phyloP scores from a whole-genome alignment of 192 early-diverging fungal species.

The Haplosporangium gracile region DNA sequence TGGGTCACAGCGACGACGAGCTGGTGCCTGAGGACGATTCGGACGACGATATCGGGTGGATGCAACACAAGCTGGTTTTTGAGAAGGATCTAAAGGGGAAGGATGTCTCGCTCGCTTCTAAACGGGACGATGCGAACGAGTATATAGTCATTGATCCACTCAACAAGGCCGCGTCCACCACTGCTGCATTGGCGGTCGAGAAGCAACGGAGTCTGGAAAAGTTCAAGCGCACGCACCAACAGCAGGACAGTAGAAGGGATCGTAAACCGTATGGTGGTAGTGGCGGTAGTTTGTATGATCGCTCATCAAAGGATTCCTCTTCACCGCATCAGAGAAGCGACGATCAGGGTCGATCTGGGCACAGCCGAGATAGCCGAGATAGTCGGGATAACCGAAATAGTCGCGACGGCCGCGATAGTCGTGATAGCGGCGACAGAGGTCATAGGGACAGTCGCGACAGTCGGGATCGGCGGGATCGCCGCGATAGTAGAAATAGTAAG shows the following conservation, averaged over 20 bases:
- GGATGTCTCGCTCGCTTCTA: constrained; percentile 62
- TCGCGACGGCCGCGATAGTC: background rate
- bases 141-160: constrained; percentile 80
- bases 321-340: constrained; percentile 15
- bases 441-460: constrained; percentile 3
- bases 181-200: constrained; percentile 42
- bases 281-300: constrained; percentile 13
- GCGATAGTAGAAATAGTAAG: background rate
- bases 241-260: background rate
- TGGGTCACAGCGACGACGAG: constrained; percentile 37
- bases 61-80: constrained; percentile 83
- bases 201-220: constrained; percentile 45
- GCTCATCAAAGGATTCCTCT: constrained; percentile 12
- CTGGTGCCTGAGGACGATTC: constrained; percentile 41
- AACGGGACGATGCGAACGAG: constrained; percentile 70
- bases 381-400: constrained; percentile 10
- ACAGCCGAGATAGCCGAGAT: constrained; percentile 11
- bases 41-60: constrained; percentile 75
- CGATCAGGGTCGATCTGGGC: constrained; percentile 19
- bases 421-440: background rate
- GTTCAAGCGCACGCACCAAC: constrained; percentile 2
- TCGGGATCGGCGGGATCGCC: constrained; percentile 19
- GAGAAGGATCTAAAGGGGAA: constrained; percentile 75
- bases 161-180: constrained; percentile 42
- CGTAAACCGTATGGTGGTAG: background rate